Base-by-base conservation (phyloP, 1,284 basidiomycete genomes). In the Cerioporus squamosus region DNA sequence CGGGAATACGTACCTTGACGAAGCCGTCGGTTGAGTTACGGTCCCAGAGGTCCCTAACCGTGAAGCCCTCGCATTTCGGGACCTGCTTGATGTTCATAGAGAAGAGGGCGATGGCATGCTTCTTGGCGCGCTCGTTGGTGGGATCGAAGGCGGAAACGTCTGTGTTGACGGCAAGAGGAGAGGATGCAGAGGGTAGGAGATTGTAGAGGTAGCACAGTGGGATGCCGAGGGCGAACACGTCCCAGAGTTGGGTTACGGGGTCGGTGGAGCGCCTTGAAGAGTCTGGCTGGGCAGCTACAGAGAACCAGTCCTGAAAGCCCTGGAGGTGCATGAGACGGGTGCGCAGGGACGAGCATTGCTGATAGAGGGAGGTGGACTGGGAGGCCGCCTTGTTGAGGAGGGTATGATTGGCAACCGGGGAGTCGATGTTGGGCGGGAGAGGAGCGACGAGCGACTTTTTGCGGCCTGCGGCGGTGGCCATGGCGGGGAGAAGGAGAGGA, bases 121-220 rank as follows among this genome's bases (percentile, higher is more conserved):
- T 95, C 82, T 88, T 90, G 62, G 85, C 84, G 62, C 84, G 83
- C 65, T 93, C 89, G 53, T 91, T 91, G 54, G 87, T 82, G 45
- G 83, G 77, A 38, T 92, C 86, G 62, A 85, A 86, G 33, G 79
- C 75, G 33, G 83, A 81, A 53, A 87, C 82, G 65, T 86, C 80
- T 6, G 90, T 92, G 71, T 87, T 83, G 70, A 91, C 84, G 63
- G 84, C 81, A 74, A 86, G 90, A 44, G 85, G 82, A 61, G 82
- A 80, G 57, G 84, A 83, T 10, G 82, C 73, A 57, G 83, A 79
- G 29, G 91, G 91, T 57, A 97, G 87, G 70, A 91, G 87, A 78
- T 99, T 97, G 82, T 93, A 97, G 67, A 99, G 89, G 77, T 91
- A 95, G 79, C 95, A 97, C 62, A 99, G 90, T 38, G 96, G 91